These are phyloP conservation scores for Neoconidiobolus thromboides DNA, from an alignment of 371 early-diverging fungal genomes.

Conservation along the genomic window DNA sequence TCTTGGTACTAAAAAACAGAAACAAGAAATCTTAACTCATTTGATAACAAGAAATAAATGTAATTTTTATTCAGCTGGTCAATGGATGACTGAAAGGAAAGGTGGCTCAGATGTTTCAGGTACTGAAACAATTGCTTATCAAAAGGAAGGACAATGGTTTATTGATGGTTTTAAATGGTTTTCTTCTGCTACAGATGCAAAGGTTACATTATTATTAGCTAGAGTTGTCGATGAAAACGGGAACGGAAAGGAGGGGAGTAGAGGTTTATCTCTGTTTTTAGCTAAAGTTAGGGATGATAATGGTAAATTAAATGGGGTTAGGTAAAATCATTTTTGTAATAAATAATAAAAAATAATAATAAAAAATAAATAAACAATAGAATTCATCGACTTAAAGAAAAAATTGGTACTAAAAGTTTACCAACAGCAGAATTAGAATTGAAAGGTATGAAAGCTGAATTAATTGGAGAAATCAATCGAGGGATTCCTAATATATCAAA, in stretches of 20 bases:
- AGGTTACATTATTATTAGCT: slow-evolving; percentile 42
- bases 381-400: slow-evolving; percentile 40
- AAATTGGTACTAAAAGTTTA: slow-evolving; percentile 40
- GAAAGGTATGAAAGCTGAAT: slow-evolving; percentile 26
- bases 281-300: slow-evolving; percentile 28
- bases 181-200: slow-evolving; percentile 44
- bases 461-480: slow-evolving; percentile 28
- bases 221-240: slow-evolving; percentile 24
- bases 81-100: slow-evolving; percentile 61
- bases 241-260: slow-evolving; percentile 10
- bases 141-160: slow-evolving; percentile 18
- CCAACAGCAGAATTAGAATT: slow-evolving; percentile 54
- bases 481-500: slow-evolving; percentile 39
- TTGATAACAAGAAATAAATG: slow-evolving; percentile 31
- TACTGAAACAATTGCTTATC: slow-evolving; percentile 30
- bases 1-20: slow-evolving; percentile 26
- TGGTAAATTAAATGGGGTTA: slow-evolving; percentile 29
- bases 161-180: slow-evolving; percentile 58
- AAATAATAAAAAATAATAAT: too few species aligned
- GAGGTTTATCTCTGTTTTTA: slow-evolving; percentile 27
- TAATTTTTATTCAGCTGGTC: slow-evolving; percentile 37
- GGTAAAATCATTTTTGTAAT: slow-evolving; percentile 9
- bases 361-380: too few species aligned
- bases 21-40: slow-evolving; percentile 17
- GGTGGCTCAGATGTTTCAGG: slow-evolving; percentile 38